Evolutionary conservation across 208 protist genomes (phyloP).

Genomic region (Leishmania lainsoni): DNA sequence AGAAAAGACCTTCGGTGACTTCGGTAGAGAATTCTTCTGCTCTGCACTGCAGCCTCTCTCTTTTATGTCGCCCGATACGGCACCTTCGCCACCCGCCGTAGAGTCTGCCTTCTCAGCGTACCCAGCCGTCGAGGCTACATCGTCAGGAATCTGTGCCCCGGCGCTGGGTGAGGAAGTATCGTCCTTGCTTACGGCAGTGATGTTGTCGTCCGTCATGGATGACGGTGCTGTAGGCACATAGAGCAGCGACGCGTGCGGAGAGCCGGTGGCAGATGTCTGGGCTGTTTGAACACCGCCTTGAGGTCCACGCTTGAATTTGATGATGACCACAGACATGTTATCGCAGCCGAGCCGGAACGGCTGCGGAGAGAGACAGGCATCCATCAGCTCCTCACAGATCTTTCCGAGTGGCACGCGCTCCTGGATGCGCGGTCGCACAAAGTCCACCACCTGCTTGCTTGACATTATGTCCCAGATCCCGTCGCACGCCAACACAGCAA

Average conservation of each 20-base stretch:
- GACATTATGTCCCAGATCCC: slow-evolving; percentile 93
- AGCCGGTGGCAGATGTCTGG: background rate
- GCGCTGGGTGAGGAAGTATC: background rate
- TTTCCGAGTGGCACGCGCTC: slow-evolving; percentile 50
- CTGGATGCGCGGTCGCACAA: slow-evolving; percentile 73
- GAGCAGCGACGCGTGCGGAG: background rate
- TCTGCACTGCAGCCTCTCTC: background rate
- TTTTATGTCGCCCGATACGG: background rate
- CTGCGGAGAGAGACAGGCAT: slow-evolving; percentile 76
- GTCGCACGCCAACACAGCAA: slow-evolving; percentile 92
- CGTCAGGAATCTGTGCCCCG: background rate
- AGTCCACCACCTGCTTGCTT: slow-evolving; percentile 87
- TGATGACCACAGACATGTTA: slow-evolving; percentile 93
- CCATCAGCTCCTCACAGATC: slow-evolving; percentile 80
- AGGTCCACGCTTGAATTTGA: slow-evolving; percentile 73
- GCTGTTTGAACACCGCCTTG: slow-evolving; percentile 10
- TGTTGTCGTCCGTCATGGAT: background rate
- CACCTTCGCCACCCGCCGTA: background rate
- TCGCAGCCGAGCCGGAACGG: slow-evolving; percentile 90
- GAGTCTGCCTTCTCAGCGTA: background rate
- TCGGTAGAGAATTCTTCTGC: background rate
- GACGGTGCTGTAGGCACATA: background rate
- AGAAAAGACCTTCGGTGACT: background rate
- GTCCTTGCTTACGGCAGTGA: background rate
- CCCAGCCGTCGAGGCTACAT: background rate